Percentiles rank a stretch among this genome's conserved stretches.
Conservation (phyloP, 345 rosid genomes). For the Clarkia xantiana region DNA sequence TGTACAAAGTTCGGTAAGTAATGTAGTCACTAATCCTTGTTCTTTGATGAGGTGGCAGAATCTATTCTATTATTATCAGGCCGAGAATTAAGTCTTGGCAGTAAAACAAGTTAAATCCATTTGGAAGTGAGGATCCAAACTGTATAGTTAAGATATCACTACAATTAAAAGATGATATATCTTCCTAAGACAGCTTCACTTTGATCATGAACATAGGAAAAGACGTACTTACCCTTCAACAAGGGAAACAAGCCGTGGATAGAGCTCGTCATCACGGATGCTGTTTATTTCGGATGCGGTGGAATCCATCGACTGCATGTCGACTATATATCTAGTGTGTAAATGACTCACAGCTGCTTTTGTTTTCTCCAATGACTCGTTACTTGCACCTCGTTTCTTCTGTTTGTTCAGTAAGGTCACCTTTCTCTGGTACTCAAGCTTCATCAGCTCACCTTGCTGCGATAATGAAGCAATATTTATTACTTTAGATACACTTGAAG, state of each 20-base stretch:
- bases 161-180: no score
- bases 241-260: slow-evolving; percentile 61
- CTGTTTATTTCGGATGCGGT: slow-evolving; percentile 80
- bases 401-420: slow-evolving; percentile 55
- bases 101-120: no score
- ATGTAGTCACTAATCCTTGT: no score
- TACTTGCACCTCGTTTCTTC: slow-evolving; percentile 61
- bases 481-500: no score
- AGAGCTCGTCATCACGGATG: slow-evolving; percentile 75
- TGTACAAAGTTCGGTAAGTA: no score
- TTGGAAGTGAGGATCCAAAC: no score
- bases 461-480: slow-evolving; percentile 1
- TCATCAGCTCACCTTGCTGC: slow-evolving; percentile 94
- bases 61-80: no score
- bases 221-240: slow-evolving; percentile 52
- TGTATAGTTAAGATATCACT: no score
- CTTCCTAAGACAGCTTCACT: no score
- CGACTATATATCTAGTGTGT: slow-evolving; percentile 86
- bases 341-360: slow-evolving; percentile 89
- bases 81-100: no score
- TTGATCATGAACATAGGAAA: not conserved
- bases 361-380: slow-evolving; percentile 81
- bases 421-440: slow-evolving; percentile 84
- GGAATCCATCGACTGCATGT: slow-evolving; percentile 99
- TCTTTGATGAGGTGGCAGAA: no score